Evolutionary conservation across 2,329 filamentous ascomycete species (phyloP), one percentile per base, ranked within the genome.

Genomic region (Thelonectria discophora): DNA sequence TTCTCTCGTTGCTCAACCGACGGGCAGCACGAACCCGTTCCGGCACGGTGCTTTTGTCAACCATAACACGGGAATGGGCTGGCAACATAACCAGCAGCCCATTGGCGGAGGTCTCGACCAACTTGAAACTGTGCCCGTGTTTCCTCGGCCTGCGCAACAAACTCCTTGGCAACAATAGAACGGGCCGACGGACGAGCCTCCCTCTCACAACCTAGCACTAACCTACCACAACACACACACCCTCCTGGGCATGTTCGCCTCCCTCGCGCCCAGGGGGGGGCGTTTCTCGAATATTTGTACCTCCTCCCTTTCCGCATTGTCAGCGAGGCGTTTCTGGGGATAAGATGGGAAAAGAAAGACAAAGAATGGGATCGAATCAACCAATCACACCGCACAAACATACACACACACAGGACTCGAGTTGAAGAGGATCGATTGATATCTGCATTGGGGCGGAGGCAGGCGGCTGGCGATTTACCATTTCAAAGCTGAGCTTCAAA

Each of bases 1-100:
- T 39, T 75, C 84, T 50, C 79, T 95, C 5, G 84, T 85, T 55
- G 87, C 93, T 2, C 93, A 94, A 72, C 86, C 90, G 1, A 97
- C 94, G 0, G 94, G 93, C 9, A 93, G 87, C 72, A 97, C 94
- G 2, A 99, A 99, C 72, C 95, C 95, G 1, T 98, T 98, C 84
- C 87, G 95, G 15, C 93, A 98, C 74, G 92, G 91, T 47, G 88
- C 90, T 4, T 97, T 97, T 75, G 89, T 97, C 54, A 95, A 97
- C 73, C 93, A 97, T 72, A 84, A 88, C 65, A 97, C 93, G 0
- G 94, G 94, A 1, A 84, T 92, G 76, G 92, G 92, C 2, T 98
- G 95, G 93, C 94, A 97, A 75, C 85, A 90, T 65, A 86, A 87
- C 63, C 88, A 90, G 67, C 87, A 92, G 72, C 86, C 90, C 9